phyloP scores from a whole-genome alignment of 257 asterid genomes.

The Scutellaria baicalensis region DNA sequence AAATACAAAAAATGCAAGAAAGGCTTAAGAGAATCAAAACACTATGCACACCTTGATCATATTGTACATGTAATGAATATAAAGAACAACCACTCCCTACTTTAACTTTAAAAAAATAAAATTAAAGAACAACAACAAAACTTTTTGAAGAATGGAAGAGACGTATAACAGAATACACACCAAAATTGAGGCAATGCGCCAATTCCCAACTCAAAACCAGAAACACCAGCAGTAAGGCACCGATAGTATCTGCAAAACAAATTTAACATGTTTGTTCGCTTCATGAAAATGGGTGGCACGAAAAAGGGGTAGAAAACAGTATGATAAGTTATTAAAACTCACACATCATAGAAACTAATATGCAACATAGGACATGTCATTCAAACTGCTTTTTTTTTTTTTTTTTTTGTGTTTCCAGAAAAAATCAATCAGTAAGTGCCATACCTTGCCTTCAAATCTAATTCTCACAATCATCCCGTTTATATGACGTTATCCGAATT shows the following conservation, averaged over 20 bases:
- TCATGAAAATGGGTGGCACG: no score
- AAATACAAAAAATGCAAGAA: neutral
- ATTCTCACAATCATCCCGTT: conserved; percentile 6
- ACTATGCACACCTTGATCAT: conserved; percentile 9
- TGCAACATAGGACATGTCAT: no score
- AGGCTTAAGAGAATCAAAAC: neutral
- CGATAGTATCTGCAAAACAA: conserved; percentile 19
- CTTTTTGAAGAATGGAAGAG: conserved; percentile 19
- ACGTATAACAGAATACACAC: conserved; percentile 19
- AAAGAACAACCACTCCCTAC: neutral
- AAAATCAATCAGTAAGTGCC: neutral
- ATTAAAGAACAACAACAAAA: conserved; percentile 9
- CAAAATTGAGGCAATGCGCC: conserved; percentile 27
- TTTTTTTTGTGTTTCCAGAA: no score
- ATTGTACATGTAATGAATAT: neutral
- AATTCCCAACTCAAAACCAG: conserved; percentile 20
- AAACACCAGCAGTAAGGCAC: conserved; percentile 5
- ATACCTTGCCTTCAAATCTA: conserved; percentile 24
- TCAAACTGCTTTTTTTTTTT: no score
- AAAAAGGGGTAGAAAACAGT: no score
- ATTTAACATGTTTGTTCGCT: neutral
- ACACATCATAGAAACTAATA: no score
- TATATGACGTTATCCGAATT: conserved; percentile 6
- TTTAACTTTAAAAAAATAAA: conserved; percentile 9
- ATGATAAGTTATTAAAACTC: no score